phyloP scores from a whole-genome alignment of 192 early-diverging fungal genomes.

The Umbelopsis sp. region DNA sequence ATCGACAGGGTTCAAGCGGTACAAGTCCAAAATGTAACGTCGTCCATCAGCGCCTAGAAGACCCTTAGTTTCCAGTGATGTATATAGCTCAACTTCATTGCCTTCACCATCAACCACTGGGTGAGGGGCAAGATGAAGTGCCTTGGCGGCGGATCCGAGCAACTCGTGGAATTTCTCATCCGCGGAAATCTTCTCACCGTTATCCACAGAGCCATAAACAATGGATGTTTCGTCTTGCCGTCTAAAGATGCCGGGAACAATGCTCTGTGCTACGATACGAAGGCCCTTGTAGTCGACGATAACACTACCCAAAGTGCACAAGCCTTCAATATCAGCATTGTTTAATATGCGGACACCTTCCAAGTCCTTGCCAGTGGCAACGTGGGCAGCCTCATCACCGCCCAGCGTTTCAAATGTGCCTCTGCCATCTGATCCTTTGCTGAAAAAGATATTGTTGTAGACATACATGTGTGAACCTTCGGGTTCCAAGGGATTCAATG shows the following conservation, averaged over 20 bases:
- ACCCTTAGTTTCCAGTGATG: constrained; percentile 91
- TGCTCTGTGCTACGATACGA: constrained; percentile 90
- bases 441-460: constrained; percentile 97
- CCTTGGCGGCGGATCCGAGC: constrained; percentile 66
- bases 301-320: constrained; percentile 87
- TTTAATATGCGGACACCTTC: constrained; percentile 82
- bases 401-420: constrained; percentile 83
- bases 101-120: constrained; percentile 70
- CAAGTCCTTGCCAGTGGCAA: constrained; percentile 93
- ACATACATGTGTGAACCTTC: constrained; percentile 85
- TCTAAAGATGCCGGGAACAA: constrained; percentile 87
- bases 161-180: constrained; percentile 78
- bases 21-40: constrained; percentile 91
- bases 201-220: constrained; percentile 91
- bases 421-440: constrained; percentile 83
- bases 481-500: constrained; percentile 78
- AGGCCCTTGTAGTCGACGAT: constrained; percentile 92
- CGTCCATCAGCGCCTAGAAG: constrained; percentile 90
- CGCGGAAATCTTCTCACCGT: constrained; percentile 70
- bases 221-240: constrained; percentile 75
- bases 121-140: constrained; percentile 82
- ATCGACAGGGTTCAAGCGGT: constrained; percentile 90
- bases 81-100: constrained; percentile 64
- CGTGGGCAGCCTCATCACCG: constrained; percentile 88
- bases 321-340: constrained; percentile 73